Evolutionary conservation across 306 rosid genomes (phyloP).

Genomic region (Lablab purpureus): DNA sequence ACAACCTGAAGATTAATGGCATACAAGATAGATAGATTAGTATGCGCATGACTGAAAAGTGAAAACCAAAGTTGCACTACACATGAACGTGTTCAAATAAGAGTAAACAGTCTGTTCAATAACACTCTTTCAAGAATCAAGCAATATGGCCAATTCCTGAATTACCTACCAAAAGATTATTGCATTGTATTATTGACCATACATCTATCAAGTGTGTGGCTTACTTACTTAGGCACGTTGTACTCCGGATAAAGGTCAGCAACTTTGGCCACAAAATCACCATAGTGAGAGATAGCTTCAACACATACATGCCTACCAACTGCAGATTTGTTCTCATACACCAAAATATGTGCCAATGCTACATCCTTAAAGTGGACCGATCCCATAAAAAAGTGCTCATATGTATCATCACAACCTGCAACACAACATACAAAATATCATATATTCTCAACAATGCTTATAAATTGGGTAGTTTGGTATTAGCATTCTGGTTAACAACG

Average conservation of each 20-base stretch:
- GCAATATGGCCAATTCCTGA: neutral
- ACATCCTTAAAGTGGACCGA: constrained; percentile 89
- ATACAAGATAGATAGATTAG: constrained; percentile 15
- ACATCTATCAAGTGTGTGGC: constrained; percentile 22
- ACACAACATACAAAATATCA: constrained; percentile 35
- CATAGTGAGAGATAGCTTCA: constrained; percentile 83
- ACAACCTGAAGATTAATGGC: constrained; percentile 24
- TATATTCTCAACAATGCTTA: neutral
- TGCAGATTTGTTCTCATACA: constrained; percentile 81
- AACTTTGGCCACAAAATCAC: constrained; percentile 84
- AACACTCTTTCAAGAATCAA: constrained; percentile 26
- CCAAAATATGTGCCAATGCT: constrained; percentile 86
- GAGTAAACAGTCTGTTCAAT: constrained; percentile 12
- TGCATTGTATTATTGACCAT: neutral
- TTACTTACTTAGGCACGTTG: constrained; percentile 68
- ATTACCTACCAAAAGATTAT: neutral
- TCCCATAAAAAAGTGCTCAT: constrained; percentile 72
- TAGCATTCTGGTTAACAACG: neutral
- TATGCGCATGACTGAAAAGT: constrained; percentile 29
- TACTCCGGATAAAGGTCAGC: constrained; percentile 84
- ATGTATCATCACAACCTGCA: constrained; percentile 82
- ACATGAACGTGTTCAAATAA: constrained; percentile 26
- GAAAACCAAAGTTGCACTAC: neutral
- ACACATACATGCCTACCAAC: constrained; percentile 84
- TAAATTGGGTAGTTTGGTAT: neutral